Evolutionary conservation across 805 yeast genomes (phyloP).

Genomic region (Teunomyces atbi): DNA sequence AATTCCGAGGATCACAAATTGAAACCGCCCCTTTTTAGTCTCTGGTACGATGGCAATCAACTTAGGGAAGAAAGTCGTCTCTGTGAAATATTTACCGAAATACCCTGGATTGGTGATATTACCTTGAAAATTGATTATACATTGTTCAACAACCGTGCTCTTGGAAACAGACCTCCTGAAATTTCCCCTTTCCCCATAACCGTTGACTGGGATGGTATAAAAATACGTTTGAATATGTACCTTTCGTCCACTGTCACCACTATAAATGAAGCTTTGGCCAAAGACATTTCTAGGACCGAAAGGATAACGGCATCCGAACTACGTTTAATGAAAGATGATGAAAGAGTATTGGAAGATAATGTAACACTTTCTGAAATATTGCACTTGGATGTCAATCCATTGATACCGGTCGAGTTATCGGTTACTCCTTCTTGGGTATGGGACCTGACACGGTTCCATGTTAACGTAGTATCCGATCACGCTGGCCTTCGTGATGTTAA

Average conservation of each 20-base stretch:
- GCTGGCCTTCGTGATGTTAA: constrained; percentile 15
- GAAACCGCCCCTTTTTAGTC: constrained; percentile 24
- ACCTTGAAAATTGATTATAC: constrained; percentile 24
- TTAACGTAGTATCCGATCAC: constrained; percentile 15
- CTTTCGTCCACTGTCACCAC: constrained; percentile 18
- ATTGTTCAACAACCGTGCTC: constrained; percentile 14
- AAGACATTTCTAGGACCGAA: constrained; percentile 1
- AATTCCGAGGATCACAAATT: constrained; percentile 20
- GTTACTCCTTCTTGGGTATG: background rate
- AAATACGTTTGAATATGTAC: constrained; percentile 14
- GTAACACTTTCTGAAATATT: constrained; percentile 12
- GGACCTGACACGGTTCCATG: constrained; percentile 12
- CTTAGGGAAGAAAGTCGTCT: constrained; percentile 13
- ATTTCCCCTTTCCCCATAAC: constrained; percentile 23
- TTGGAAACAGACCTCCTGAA: constrained; percentile 25
- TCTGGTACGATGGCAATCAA: constrained; percentile 11
- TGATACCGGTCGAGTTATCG: constrained; percentile 12
- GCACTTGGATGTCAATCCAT: constrained; percentile 29
- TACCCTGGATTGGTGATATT: constrained; percentile 8
- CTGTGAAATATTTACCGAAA: constrained; percentile 12
- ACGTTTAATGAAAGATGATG: background rate
- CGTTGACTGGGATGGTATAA: constrained; percentile 14
- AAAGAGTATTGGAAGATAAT: constrained; percentile 6
- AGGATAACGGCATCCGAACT: background rate
- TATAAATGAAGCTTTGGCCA: constrained; percentile 18